Conservation (phyloP, 805 yeast species). For the Saccharomycopsis sp. region DNA sequence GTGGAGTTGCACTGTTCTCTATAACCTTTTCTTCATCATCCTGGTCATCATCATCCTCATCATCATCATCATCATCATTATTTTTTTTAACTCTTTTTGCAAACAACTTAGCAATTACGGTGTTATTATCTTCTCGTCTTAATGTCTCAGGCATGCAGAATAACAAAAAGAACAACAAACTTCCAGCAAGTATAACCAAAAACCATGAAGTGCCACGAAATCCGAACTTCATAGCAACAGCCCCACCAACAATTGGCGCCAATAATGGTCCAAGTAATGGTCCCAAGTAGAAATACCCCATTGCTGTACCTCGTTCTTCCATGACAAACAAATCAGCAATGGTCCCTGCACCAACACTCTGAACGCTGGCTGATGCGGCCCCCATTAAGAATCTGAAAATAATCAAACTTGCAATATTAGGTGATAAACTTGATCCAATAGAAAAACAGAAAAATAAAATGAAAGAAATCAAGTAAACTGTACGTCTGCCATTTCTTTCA, state of each 20-base stretch:
- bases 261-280: slow-evolving; percentile 74
- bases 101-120: slow-evolving; percentile 42
- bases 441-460: slow-evolving; percentile 55
- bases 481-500: slow-evolving; percentile 68
- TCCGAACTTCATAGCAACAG: slow-evolving; percentile 61
- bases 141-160: slow-evolving; percentile 76
- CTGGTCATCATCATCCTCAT: too few species aligned
- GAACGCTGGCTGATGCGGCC: slow-evolving; percentile 79
- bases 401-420: slow-evolving; percentile 53
- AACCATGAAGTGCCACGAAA: slow-evolving; percentile 92
- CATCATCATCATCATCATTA: too few species aligned
- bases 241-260: slow-evolving; percentile 78
- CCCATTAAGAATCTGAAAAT: slow-evolving; percentile 67
- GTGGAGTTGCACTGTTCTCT: background rate
- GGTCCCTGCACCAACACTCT: slow-evolving; percentile 86
- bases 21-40: slow-evolving; percentile 3
- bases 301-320: slow-evolving; percentile 65
- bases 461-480: slow-evolving; percentile 66
- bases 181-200: slow-evolving; percentile 61
- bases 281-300: slow-evolving; percentile 77
- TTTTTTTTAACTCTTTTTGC: too few species aligned
- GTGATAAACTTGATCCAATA: slow-evolving; percentile 65
- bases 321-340: slow-evolving; percentile 65
- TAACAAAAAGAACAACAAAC: slow-evolving; percentile 40
- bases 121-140: slow-evolving; percentile 52